Percentiles rank a stretch among this genome's conserved stretches.
Conservation (phyloP, 495 filamentous ascomycete species). For the Penicillium atrosanguineum region DNA sequence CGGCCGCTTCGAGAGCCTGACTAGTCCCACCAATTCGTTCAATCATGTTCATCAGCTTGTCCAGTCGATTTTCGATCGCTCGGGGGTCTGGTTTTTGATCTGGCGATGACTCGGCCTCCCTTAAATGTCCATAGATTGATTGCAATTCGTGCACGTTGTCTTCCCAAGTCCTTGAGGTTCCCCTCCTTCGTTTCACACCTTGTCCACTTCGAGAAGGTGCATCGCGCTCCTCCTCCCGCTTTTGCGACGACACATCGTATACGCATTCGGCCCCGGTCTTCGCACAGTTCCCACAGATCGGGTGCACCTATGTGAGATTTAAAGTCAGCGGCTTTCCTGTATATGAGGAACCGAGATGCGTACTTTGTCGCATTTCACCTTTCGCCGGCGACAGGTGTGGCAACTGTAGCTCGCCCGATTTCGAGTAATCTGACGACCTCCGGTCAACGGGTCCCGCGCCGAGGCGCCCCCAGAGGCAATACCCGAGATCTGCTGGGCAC, state of each 20-base stretch:
- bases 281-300: slow-evolving; percentile 46
- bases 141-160: slow-evolving; percentile 38
- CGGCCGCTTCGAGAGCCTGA: slow-evolving; percentile 26
- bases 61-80: slow-evolving; percentile 43
- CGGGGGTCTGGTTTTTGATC: slow-evolving; percentile 31
- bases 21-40: slow-evolving; percentile 37
- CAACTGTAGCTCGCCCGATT: slow-evolving; percentile 51
- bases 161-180: slow-evolving; percentile 26
- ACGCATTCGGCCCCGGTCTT: slow-evolving; percentile 46
- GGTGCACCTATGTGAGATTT: slow-evolving; percentile 34
- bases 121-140: slow-evolving; percentile 38
- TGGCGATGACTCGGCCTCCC: slow-evolving; percentile 19
- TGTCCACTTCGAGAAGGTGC: slow-evolving; percentile 20
- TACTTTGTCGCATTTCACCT: slow-evolving; percentile 49
- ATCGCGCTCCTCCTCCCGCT: slow-evolving; percentile 17
- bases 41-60: slow-evolving; percentile 48
- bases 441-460: slow-evolving; percentile 19
- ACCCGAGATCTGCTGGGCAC: slow-evolving; percentile 4
- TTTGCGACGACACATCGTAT: slow-evolving; percentile 38
- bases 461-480: slow-evolving; percentile 6
- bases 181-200: slow-evolving; percentile 39
- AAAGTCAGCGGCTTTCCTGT: not conserved
- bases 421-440: slow-evolving; percentile 45
- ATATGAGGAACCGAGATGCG: not conserved
- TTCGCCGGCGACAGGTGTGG: slow-evolving; percentile 47